Conservation (phyloP, 805 yeast species). For the Sugiyamaella floridensis region DNA sequence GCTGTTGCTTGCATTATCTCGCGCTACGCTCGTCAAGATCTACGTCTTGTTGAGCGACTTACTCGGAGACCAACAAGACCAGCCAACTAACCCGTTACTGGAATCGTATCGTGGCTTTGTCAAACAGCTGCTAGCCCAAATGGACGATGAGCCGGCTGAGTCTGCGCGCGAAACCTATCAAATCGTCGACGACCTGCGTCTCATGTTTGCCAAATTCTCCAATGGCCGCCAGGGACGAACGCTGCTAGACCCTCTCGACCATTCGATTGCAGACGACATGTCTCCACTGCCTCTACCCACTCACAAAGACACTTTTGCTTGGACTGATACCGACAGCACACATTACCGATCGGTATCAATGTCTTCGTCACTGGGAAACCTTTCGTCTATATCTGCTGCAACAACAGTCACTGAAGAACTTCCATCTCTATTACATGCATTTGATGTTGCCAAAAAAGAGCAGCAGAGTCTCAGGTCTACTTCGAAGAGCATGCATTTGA, state of each 20-base stretch:
- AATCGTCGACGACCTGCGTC: slow-evolving; percentile 24
- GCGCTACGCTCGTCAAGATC: slow-evolving; percentile 27
- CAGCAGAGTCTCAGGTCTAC: slow-evolving; percentile 5
- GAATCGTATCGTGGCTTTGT: slow-evolving; percentile 25
- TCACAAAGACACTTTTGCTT: background rate
- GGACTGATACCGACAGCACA: background rate
- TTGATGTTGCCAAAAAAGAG: slow-evolving; percentile 18
- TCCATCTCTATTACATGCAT: slow-evolving; percentile 22
- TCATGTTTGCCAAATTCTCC: slow-evolving; percentile 26
- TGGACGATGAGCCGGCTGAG: slow-evolving; percentile 20
- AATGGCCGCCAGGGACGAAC: slow-evolving; percentile 6
- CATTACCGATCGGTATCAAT: slow-evolving; percentile 1
- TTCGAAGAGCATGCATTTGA: slow-evolving; percentile 1
- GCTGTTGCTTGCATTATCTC: slow-evolving; percentile 26
- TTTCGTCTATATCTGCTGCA: slow-evolving; percentile 8
- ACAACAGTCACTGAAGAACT: slow-evolving; percentile 21
- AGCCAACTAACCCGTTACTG: slow-evolving; percentile 15
- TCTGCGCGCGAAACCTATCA: slow-evolving; percentile 27
- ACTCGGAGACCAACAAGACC: slow-evolving; percentile 7
- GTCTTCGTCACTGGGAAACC: slow-evolving; percentile 6
- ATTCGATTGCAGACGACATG: background rate
- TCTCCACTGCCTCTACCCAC: background rate
- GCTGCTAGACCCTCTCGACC: background rate
- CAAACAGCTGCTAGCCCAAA: slow-evolving; percentile 21
- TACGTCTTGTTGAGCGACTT: slow-evolving; percentile 25